These are phyloP conservation scores for Paralagenidium karlingii DNA, from an alignment of 352 stramenopile genomes.

Conservation along the genomic window DNA sequence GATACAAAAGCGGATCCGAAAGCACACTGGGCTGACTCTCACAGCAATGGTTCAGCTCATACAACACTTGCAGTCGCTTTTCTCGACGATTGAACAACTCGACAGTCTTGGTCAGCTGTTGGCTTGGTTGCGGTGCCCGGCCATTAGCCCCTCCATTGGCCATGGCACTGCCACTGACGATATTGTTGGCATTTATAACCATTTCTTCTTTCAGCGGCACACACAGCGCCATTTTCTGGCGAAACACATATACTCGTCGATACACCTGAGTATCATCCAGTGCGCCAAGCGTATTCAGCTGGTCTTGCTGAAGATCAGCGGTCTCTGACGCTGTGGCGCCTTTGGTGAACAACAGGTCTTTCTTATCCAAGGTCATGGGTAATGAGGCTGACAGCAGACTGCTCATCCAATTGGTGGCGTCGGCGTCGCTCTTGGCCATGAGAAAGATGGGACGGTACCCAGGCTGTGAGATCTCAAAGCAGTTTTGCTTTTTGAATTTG, in stretches of 20 bases:
- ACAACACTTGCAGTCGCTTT: slow-evolving; percentile 5
- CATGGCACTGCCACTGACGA: too few relatives aligned
- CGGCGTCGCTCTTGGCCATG: slow-evolving; percentile 10
- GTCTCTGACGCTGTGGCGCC: too few relatives aligned
- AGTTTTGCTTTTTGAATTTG: slow-evolving; percentile 9
- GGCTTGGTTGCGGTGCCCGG: too few relatives aligned
- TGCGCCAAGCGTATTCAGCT: slow-evolving; percentile 2
- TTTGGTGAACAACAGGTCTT: too few relatives aligned
- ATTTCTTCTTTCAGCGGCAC: slow-evolving; percentile 3
- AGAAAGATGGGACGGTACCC: slow-evolving; percentile 7
- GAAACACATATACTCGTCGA: slow-evolving; percentile 5
- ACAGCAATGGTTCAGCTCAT: slow-evolving; percentile 8
- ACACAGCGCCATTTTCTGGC: slow-evolving; percentile 10
- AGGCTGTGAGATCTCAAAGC: slow-evolving; percentile 10
- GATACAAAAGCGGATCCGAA: slow-evolving; percentile 6
- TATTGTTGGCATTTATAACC: slow-evolving; percentile 4
- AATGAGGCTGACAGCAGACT: slow-evolving; percentile 7
- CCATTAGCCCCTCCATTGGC: too few relatives aligned
- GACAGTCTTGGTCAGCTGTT: slow-evolving; percentile 22
- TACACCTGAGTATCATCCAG: slow-evolving; percentile 8
- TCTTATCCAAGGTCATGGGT: not conserved
- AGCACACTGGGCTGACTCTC: slow-evolving; percentile 7
- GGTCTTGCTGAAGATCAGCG: slow-evolving; percentile 9
- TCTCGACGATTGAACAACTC: slow-evolving; percentile 5
- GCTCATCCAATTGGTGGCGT: slow-evolving; percentile 7